phyloP scores from a whole-genome alignment of 495 filamentous ascomycete species.

The Tuber microsphaerosporum region DNA sequence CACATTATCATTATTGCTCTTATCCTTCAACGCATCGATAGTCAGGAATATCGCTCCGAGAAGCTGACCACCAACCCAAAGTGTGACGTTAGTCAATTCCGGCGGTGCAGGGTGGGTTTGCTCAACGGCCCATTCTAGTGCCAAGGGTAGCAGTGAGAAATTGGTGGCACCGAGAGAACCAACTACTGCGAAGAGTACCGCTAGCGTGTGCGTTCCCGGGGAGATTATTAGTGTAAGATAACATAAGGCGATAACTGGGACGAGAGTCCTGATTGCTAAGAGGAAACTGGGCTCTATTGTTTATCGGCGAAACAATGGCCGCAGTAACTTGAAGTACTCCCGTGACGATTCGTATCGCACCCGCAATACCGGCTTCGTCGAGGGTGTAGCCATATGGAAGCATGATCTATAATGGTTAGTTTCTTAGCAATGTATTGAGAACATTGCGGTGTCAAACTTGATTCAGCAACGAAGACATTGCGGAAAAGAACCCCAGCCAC shows the following conservation, averaged over 20 bases:
- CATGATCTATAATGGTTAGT: conserved; percentile 51
- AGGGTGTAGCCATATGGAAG: conserved; percentile 71
- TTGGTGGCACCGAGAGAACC: conserved; percentile 67
- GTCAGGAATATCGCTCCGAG: conserved; percentile 76
- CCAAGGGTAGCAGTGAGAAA: conserved; percentile 75
- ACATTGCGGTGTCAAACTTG: conserved; percentile 46
- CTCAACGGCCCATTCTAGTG: conserved; percentile 78
- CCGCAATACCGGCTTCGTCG: conserved; percentile 78
- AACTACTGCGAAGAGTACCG: conserved; percentile 63
- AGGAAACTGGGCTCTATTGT: conserved; percentile 77
- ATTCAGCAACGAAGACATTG: conserved; percentile 77
- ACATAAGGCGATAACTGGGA: conserved; percentile 64
- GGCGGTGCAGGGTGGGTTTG: conserved; percentile 78
- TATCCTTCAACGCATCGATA: conserved; percentile 68
- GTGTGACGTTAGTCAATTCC: too few relatives aligned
- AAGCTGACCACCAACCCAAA: conserved; percentile 78
- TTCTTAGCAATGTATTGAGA: neutral
- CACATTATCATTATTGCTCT: conserved; percentile 38
- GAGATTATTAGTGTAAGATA: conserved; percentile 79
- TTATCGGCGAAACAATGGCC: conserved; percentile 68
- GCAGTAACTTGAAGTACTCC: conserved; percentile 71
- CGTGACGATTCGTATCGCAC: conserved; percentile 81
- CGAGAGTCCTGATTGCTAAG: conserved; percentile 61
- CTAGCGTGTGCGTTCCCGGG: conserved; percentile 60
- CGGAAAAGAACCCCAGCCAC: conserved; percentile 92